phyloP scores from a whole-genome alignment of 179 eudicot genomes.

The Beta corolliflora region DNA sequence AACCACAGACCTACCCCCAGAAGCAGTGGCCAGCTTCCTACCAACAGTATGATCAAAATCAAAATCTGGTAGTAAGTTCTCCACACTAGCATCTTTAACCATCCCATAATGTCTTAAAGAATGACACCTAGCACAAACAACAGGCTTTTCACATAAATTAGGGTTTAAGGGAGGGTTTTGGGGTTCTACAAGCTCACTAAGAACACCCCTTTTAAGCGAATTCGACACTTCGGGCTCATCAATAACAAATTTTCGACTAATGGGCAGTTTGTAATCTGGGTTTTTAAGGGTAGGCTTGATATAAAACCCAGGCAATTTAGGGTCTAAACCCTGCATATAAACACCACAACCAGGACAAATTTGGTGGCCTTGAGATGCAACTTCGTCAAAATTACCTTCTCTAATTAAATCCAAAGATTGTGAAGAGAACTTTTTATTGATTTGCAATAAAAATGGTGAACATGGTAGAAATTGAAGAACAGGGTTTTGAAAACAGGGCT shows the following conservation, averaged over 20 bases:
- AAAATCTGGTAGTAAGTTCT: constrained; percentile 83
- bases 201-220: constrained; percentile 60
- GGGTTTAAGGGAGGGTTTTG: constrained; percentile 36
- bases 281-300: constrained; percentile 53
- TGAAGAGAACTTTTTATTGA: constrained; percentile 22
- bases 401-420: constrained; percentile 43
- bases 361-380: constrained; percentile 31
- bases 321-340: constrained; percentile 70
- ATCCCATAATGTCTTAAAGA: constrained; percentile 70
- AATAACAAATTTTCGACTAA: constrained; percentile 37
- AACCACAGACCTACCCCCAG: constrained; percentile 79
- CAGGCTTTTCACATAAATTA: constrained; percentile 42
- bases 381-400: constrained; percentile 83
- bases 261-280: constrained; percentile 48
- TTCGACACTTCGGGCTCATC: constrained; percentile 64
- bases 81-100: constrained; percentile 73
- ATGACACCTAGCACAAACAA: constrained; percentile 88
- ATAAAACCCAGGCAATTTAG: constrained; percentile 68
- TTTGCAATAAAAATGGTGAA: constrained; percentile 9
- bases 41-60: constrained; percentile 95
- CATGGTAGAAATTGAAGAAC: constrained; percentile 32
- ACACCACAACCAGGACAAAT: constrained; percentile 97
- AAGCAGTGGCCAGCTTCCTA: constrained; percentile 59
- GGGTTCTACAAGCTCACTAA: constrained; percentile 41
- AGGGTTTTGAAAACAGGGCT: constrained; percentile 33